A percentile compares a stretch with the other conserved stretches of the same genome.
Evolutionary conservation across 176 grass and related monocot species (phyloP).

Genomic region (barley (Hordeum vulgare)): MorexV3_pseudomolecules_assembly NC_058518.1:72459549-72460048

Average conservation of each 20-base stretch:
- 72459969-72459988: constrained; percentile 89
- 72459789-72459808: neutral
- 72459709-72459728: constrained; percentile 94
- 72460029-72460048: constrained; percentile 55
- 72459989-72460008: constrained; percentile 77
- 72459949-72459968: constrained; percentile 69
- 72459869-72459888: neutral
- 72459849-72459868: neutral
- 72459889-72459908: constrained; percentile 5
- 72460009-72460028: constrained; percentile 87
- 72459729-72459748: constrained; percentile 91
- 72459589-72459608: constrained; percentile 73
- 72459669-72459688: constrained; percentile 84
- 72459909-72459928: constrained; percentile 47
- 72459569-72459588: constrained; percentile 11
- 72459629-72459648: constrained; percentile 92
- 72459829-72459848: neutral
- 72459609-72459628: constrained; percentile 97
- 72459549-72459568: neutral
- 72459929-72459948: neutral
- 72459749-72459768: constrained; percentile 52
- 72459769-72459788: neutral
- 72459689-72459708: constrained; percentile 79
- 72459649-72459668: constrained; percentile 86
- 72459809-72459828: neutral